phyloP scores from a whole-genome alignment of 768 basidiomycete genomes.

The Mycena rosella region DNA sequence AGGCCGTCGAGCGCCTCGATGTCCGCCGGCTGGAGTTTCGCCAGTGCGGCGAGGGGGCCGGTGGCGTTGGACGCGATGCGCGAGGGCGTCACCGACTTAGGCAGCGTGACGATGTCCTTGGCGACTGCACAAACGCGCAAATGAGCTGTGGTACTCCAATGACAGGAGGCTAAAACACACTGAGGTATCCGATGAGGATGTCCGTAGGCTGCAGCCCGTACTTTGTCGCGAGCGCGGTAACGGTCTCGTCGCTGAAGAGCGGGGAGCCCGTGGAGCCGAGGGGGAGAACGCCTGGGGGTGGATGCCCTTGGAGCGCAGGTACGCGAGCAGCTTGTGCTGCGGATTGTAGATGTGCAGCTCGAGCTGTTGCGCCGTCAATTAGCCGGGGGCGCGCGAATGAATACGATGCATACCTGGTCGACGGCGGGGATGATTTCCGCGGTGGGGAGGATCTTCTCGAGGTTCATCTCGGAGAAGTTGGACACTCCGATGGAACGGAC shows the following conservation, averaged over 20 bases:
- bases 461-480: conserved; percentile 77
- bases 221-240: conserved; percentile 70
- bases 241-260: conserved; percentile 72
- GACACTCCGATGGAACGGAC: conserved; percentile 79
- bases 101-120: conserved; percentile 74
- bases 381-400: conserved; percentile 1
- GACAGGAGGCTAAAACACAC: conserved; percentile 50
- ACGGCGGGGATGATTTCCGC: conserved; percentile 80
- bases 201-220: conserved; percentile 67
- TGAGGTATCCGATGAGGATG: conserved; percentile 72
- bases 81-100: conserved; percentile 81
- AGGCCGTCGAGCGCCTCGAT: conserved; percentile 68
- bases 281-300: conserved; percentile 83
- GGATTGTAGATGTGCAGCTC: conserved; percentile 84
- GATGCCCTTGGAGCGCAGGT: conserved; percentile 75
- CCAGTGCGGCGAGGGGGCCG: conserved; percentile 61
- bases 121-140: conserved; percentile 54
- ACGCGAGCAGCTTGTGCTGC: conserved; percentile 74
- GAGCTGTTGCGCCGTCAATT: conserved; percentile 57
- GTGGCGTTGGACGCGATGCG: conserved; percentile 73
- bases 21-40: conserved; percentile 64
- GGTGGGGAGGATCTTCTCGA: conserved; percentile 77
- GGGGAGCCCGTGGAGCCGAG: conserved; percentile 79
- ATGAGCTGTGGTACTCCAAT: no score
- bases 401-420: conserved; percentile 64